Percentiles rank a stretch among this genome's conserved stretches.
Evolutionary conservation across 805 yeast genomes (phyloP).

Genomic region (Ogataea nitratoaversa): DNA sequence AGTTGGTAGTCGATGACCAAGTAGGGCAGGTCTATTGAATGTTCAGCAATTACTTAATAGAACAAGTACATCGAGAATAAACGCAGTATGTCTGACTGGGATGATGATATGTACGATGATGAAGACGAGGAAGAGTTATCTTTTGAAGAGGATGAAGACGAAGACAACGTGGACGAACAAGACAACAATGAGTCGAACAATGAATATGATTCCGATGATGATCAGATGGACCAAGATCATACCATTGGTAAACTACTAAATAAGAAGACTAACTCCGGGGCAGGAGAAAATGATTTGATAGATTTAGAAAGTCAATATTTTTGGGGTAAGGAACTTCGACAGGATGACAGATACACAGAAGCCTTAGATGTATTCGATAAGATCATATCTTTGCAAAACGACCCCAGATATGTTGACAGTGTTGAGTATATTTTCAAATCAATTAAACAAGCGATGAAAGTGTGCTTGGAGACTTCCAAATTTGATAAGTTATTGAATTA

Average conservation of each 20-base stretch:
- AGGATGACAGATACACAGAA: constrained; percentile 26
- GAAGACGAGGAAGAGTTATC: constrained; percentile 33
- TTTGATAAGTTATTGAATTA: constrained; percentile 11
- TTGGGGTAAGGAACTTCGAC: constrained; percentile 30
- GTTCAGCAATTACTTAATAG: no score
- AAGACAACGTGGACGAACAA: constrained; percentile 8
- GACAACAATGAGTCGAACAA: constrained; percentile 5
- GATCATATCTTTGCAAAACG: constrained; percentile 11
- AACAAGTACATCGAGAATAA: background rate
- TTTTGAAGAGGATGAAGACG: constrained; percentile 28
- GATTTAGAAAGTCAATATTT: constrained; percentile 28
- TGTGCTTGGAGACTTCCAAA: constrained; percentile 17
- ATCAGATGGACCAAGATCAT: background rate
- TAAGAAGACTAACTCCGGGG: no score
- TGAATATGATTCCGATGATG: constrained; percentile 5
- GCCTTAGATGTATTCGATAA: constrained; percentile 24
- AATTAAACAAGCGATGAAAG: constrained; percentile 31
- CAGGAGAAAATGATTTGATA: background rate
- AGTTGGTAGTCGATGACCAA: no score
- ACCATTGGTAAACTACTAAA: background rate
- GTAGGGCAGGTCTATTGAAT: no score
- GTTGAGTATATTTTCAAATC: constrained; percentile 29
- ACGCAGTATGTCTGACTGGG: constrained; percentile 34
- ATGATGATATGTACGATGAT: constrained; percentile 34
- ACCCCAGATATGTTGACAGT: background rate